phyloP scores from a whole-genome alignment of 805 yeast genomes.

The Starmerella floris region DNA sequence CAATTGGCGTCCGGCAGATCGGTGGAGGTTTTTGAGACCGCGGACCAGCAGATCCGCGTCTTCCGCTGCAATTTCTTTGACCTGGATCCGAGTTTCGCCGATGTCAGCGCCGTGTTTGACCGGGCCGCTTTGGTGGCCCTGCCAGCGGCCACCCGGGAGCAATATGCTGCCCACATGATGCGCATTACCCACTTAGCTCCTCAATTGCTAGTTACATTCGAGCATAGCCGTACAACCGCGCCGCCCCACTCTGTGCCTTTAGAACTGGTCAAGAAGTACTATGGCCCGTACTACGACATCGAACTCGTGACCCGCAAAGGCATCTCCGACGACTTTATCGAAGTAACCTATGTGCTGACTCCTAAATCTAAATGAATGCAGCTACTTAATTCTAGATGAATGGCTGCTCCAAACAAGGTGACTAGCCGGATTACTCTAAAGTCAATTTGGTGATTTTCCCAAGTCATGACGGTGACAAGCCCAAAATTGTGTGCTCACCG shows the following conservation, averaged over 20 bases:
- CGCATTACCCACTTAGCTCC: conserved; percentile 13
- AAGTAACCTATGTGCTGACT: conserved; percentile 4
- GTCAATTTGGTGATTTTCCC: too few relatives aligned
- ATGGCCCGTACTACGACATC: conserved; percentile 5
- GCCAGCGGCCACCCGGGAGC: conserved; percentile 6
- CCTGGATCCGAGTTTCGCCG: conserved; percentile 3
- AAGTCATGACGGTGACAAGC: too few relatives aligned
- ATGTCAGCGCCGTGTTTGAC: conserved; percentile 13
- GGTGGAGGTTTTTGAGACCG: conserved; percentile 2
- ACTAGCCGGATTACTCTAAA: too few relatives aligned
- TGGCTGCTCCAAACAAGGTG: too few relatives aligned
- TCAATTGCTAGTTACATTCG: conserved; percentile 13
- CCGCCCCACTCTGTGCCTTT: conserved; percentile 13
- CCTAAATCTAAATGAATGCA: background rate
- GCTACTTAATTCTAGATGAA: too few relatives aligned
- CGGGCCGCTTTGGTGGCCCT: conserved; percentile 16
- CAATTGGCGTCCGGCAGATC: background rate
- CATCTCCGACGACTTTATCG: conserved; percentile 1
- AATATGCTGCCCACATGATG: conserved; percentile 8
- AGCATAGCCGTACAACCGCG: conserved; percentile 8
- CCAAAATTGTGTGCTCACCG: too few relatives aligned
- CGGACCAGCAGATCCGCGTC: background rate
- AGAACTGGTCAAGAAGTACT: conserved; percentile 11
- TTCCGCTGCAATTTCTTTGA: conserved; percentile 11
- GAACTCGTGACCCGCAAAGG: background rate